phyloP scores from a whole-genome alignment of 2,329 filamentous ascomycete species.

The Chrysoporthe austroafricana region DNA sequence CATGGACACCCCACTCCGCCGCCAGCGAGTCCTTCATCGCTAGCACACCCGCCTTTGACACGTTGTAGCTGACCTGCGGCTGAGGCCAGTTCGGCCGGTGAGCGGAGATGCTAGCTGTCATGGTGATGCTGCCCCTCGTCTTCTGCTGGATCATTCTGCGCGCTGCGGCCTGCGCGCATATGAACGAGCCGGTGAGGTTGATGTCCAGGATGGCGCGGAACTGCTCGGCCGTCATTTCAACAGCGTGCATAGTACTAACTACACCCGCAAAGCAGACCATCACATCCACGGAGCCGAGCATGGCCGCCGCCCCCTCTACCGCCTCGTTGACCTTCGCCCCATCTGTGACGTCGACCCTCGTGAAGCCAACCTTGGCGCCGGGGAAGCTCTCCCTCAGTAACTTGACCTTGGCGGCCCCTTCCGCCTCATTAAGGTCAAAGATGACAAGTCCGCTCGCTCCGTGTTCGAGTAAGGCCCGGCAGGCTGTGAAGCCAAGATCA shows the following conservation, averaged over 20 bases:
- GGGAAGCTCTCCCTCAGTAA: slow-evolving; percentile 59
- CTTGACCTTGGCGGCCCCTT: slow-evolving; percentile 42
- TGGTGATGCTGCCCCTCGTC: slow-evolving; percentile 63
- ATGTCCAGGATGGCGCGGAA: slow-evolving; percentile 70
- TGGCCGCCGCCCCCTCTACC: slow-evolving; percentile 43
- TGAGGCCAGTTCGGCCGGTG: slow-evolving; percentile 74
- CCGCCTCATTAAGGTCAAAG: slow-evolving; percentile 56
- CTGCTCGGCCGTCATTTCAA: slow-evolving; percentile 60
- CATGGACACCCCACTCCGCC: slow-evolving; percentile 72
- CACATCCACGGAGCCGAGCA: slow-evolving; percentile 57
- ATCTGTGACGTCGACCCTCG: slow-evolving; percentile 58
- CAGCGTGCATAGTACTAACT: slow-evolving; percentile 63
- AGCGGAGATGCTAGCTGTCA: slow-evolving; percentile 70
- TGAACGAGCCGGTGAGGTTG: slow-evolving; percentile 72
- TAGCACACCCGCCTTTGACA: slow-evolving; percentile 69
- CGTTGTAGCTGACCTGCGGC: slow-evolving; percentile 74
- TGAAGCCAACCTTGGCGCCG: slow-evolving; percentile 50
- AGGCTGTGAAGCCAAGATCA: slow-evolving; percentile 61
- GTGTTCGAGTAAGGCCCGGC: slow-evolving; percentile 69
- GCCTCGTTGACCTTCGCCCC: slow-evolving; percentile 35
- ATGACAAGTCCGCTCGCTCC: slow-evolving; percentile 62
- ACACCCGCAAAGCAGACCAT: slow-evolving; percentile 71
- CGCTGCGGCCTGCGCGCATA: slow-evolving; percentile 67
- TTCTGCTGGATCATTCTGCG: slow-evolving; percentile 55
- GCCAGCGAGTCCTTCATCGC: slow-evolving; percentile 68